Evolutionary conservation across 2,329 filamentous ascomycete species (phyloP), one percentile per base, ranked within the genome.

Genomic region (Metarhizium brunneum): DNA sequence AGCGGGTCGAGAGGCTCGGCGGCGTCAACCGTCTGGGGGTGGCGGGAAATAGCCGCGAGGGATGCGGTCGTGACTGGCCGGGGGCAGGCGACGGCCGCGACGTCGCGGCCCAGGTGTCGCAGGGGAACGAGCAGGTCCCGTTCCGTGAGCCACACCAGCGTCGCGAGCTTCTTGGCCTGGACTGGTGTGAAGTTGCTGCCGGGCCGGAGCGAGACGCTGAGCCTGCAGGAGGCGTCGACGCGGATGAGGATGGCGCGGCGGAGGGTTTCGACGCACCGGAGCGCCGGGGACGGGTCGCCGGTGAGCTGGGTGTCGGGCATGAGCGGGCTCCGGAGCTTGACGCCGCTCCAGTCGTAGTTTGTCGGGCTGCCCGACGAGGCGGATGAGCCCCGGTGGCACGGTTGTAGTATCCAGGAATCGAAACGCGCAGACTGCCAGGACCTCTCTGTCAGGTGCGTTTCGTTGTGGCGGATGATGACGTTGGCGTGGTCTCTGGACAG

Each of bases 361-460:
- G 8, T 29, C n/a, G 43, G 30, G 36, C 50, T 30, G 36, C 35
- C 7, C 3, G 36, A n/a, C 6, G 35, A 18, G 3, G 50, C 35
- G 35, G 2, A 11, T 16, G 32, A 20, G 18, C 5, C 8, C 3
- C 25, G 25, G 16, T 29, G 13, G 40, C n/a, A 52, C 38, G 52
- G 52, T 18, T 40, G 52, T 11, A 54, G 13, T 4, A 54, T 29
- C 30, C 42, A 25, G 11, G 43, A 32, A 29, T 54, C 45, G 43
- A 54, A 49, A 16, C 52, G 52, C 11, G 52, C 52, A 16, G 52
- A 54, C 20, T 54, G 52, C 52, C 52, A 49, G 11, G 52, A 54
- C 16, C 52, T 6, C 20, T 40, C 20, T 8, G 52, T 49, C 16
- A 40, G 16, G 45, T 54, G 52, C 11, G 47, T 30, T 20, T 54